Conservation (phyloP, 2,329 filamentous ascomycete genomes). For the Cordyceps militaris region DNA sequence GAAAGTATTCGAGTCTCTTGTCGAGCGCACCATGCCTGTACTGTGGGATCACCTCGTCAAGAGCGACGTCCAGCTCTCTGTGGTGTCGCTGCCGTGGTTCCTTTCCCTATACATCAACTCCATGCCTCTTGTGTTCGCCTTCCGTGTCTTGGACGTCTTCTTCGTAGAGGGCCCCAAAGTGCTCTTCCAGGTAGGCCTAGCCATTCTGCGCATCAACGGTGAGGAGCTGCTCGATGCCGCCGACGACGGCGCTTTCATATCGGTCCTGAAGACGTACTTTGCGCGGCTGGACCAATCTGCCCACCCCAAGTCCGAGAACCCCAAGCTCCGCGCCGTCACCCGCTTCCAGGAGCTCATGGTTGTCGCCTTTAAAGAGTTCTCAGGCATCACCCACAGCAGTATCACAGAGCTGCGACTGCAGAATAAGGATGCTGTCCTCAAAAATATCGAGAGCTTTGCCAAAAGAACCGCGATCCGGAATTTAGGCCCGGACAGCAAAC, state of each 20-base stretch:
- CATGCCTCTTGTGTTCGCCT: slow-evolving; percentile 97
- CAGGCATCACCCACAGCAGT: slow-evolving; percentile 86
- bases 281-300: slow-evolving; percentile 88
- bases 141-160: slow-evolving; percentile 93
- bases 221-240: slow-evolving; percentile 89
- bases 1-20: slow-evolving; percentile 92
- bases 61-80: slow-evolving; percentile 92
- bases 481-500: slow-evolving; percentile 90
- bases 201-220: slow-evolving; percentile 95
- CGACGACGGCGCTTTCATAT: slow-evolving; percentile 95
- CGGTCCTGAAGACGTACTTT: slow-evolving; percentile 91
- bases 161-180: slow-evolving; percentile 98
- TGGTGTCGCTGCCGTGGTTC: slow-evolving; percentile 97
- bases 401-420: slow-evolving; percentile 83
- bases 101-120: slow-evolving; percentile 98
- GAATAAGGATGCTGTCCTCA: slow-evolving; percentile 89
- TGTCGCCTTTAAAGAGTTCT: slow-evolving; percentile 97
- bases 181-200: slow-evolving; percentile 90
- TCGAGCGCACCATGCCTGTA: slow-evolving; percentile 98
- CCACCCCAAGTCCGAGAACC: slow-evolving; percentile 90
- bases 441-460: slow-evolving; percentile 94
- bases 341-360: slow-evolving; percentile 98
- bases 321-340: slow-evolving; percentile 88
- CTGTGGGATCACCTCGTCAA: slow-evolving; percentile 98
- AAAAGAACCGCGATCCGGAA: slow-evolving; percentile 96